Base-by-base conservation (phyloP, 2,329 filamentous ascomycete species). In the Ophiostoma australiae region DNA sequence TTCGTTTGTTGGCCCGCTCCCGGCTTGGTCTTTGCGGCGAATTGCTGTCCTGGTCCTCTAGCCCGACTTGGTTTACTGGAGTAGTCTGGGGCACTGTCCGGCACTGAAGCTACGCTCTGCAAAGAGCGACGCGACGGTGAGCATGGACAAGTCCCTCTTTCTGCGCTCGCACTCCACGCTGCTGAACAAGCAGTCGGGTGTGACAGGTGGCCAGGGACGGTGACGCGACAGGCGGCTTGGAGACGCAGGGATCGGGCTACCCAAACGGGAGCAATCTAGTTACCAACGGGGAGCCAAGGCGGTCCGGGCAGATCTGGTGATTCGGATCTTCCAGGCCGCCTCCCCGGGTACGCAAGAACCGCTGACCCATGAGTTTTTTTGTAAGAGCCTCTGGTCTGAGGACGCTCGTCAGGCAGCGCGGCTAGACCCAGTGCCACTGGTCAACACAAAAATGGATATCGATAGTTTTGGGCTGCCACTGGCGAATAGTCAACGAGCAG, bases 401-500 rank as follows among this genome's bases (percentile, higher is more conserved):
- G 87, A 83, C 90, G 85, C 91, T 91, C 90, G 90, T 93, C 90
- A 87, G 88, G 85, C 80, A 81, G 81, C 80, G 80, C 84, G 85
- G 83, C 90, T 89, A 90, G 90, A 70, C 86, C 78, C 77, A 76
- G 82, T 78, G 85, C 83, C 82, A 44, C 80, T 84, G 85, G 84
- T 82, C 84, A 80, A 69, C 66, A 55, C 10, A 7, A 48, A 39
- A 31, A 44, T 33, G 68, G 63, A 41, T 10, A 13, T 33, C 78
- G n/a, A 63, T 63, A 20, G 58, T 39, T 31, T 65, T 23, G 63
- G 63, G 63, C 35, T 23, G 63, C 35, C 63, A 23, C 63, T 66
- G 63, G 63, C n/a, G 63, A 66, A 41, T 66, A 27, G 63, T 66
- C 63, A 11, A 66, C 63, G 63, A 66, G 63, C 63, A 66, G 35